Evolutionary conservation across 208 protist species (phyloP).

Genomic region (Histomonas meleagridis): DNA sequence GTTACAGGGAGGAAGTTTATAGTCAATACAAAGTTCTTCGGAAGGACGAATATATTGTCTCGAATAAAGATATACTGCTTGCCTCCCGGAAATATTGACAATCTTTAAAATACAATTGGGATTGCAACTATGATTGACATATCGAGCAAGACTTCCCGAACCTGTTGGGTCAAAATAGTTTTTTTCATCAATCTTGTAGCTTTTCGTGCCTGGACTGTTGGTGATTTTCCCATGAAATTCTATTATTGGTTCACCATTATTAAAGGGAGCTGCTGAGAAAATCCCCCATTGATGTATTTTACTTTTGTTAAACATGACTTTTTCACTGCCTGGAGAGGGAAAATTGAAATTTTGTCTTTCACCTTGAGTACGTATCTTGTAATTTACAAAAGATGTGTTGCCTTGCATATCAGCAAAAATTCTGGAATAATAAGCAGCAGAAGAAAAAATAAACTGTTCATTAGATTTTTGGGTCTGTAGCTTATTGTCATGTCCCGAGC

Average conservation of each 20-base stretch:
- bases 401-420: too few species aligned
- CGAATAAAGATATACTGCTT: neutral
- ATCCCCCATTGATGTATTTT: slow-evolving; percentile 41
- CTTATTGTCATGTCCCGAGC: too few species aligned
- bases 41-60: neutral
- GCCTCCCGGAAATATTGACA: neutral
- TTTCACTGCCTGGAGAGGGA: too few species aligned
- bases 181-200: neutral
- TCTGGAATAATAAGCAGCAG: too few species aligned
- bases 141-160: neutral
- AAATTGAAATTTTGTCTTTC: too few species aligned
- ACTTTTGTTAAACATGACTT: neutral
- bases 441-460: too few species aligned
- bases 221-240: slow-evolving; percentile 44
- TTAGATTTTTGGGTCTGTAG: too few species aligned
- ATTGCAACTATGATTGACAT: neutral
- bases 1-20: neutral
- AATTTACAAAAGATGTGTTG: too few species aligned
- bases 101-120: neutral
- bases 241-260: slow-evolving; percentile 1
- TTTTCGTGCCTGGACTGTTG: too few species aligned
- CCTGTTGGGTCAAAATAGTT: neutral
- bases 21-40: neutral
- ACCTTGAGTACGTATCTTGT: too few species aligned
- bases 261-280: neutral